These are phyloP conservation scores for Candida insectalens DNA, from an alignment of 805 yeast species.

Conservation along the genomic window DNA sequence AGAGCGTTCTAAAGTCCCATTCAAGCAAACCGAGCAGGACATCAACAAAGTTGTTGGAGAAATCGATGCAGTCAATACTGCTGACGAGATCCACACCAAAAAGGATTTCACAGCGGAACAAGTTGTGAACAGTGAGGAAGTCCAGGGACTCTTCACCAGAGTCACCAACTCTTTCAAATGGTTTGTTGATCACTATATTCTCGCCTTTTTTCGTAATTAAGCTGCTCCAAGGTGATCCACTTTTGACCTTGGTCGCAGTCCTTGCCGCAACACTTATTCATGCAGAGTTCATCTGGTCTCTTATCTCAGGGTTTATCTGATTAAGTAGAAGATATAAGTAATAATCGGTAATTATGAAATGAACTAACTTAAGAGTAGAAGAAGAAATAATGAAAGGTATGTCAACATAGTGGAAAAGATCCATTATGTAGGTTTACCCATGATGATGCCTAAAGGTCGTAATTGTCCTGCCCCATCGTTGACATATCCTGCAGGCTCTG, in stretches of 20 bases:
- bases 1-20: neutral
- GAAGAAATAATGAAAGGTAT: neutral
- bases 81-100: neutral
- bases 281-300: no score
- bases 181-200: constrained; percentile 10
- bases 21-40: neutral
- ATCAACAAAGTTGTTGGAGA: neutral
- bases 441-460: constrained; percentile 11
- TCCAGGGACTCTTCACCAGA: neutral
- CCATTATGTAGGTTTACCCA: neutral
- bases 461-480: constrained; percentile 8
- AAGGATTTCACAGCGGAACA: neutral
- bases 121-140: neutral
- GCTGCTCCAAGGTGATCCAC: neutral
- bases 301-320: no score
- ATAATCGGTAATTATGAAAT: no score
- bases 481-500: constrained; percentile 7
- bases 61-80: neutral
- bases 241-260: neutral
- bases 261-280: no score
- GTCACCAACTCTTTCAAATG: constrained; percentile 9
- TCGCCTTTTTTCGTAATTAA: constrained; percentile 8
- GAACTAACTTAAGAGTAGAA: neutral
- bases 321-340: no score
- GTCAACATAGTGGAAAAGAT: neutral